phyloP scores from a whole-genome alignment of 176 grass and related monocot genomes.

The Oryza australiensis region DNA sequence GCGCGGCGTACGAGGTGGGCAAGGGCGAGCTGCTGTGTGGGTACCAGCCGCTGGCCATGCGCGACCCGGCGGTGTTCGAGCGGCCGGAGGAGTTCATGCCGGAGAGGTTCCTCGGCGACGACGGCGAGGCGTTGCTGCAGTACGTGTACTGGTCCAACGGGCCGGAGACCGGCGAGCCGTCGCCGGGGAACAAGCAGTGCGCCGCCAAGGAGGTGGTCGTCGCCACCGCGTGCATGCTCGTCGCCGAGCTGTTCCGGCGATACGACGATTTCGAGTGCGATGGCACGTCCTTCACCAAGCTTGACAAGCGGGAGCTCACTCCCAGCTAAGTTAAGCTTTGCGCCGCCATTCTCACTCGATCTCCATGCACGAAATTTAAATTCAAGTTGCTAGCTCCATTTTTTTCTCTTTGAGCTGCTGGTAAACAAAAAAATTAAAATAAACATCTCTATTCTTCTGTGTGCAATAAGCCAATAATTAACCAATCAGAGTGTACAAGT shows the following conservation, averaged over 20 bases:
- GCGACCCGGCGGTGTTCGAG: constrained; percentile 69
- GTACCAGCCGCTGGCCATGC: constrained; percentile 86
- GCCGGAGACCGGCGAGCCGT: constrained; percentile 52
- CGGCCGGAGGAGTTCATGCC: constrained; percentile 67
- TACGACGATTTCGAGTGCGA: constrained; percentile 76
- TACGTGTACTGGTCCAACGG: constrained; percentile 92
- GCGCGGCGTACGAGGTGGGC: constrained; percentile 38
- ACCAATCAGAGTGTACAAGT: no score
- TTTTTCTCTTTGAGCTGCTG: not conserved
- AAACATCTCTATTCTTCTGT: not conserved
- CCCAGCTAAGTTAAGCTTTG: not conserved
- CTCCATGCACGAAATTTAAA: not conserved
- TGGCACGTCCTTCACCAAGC: constrained; percentile 44
- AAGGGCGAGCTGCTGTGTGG: constrained; percentile 86
- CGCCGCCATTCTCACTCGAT: no score
- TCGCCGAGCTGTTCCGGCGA: constrained; percentile 66
- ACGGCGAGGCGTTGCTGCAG: constrained; percentile 51
- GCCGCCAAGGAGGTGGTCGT: constrained; percentile 86
- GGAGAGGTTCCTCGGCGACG: constrained; percentile 60
- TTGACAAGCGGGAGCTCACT: constrained; percentile 38
- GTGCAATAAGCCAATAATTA: no score
- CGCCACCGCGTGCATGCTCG: constrained; percentile 76
- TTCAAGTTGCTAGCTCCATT: not conserved
- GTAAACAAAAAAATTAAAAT: no score
- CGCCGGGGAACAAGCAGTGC: constrained; percentile 77